Base-by-base conservation (phyloP, 805 yeast genomes). In the Zygoascus bituminiphila region DNA sequence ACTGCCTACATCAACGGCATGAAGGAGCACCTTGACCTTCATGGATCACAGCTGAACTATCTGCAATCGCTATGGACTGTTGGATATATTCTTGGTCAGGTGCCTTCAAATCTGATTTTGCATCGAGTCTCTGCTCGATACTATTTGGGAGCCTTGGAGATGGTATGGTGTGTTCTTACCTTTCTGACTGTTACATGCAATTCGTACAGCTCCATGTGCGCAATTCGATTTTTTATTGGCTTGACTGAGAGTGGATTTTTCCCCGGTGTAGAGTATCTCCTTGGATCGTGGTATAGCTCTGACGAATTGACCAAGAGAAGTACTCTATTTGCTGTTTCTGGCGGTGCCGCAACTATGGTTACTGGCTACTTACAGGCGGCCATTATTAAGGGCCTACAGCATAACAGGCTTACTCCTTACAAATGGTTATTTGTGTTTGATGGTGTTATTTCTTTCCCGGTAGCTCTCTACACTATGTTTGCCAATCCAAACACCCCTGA, bases 1-100 rank as follows among this genome's bases (percentile, higher is more conserved):
- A 25, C 81, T 57, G 88, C 88, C 1, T 83, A 80, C 58, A 79
- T 80, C 29, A 73, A 82, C 10, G 83, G 84, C 22, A 71, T 82
- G 77, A 64, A 74, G 53, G 78, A 75, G 54, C 79, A 71, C 43
- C 65, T 82, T 36, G 65, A 69, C 4, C 74, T 82, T 74, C 55
- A 68, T 46, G 84, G 84, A n/a, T 76, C 80, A 58, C 83, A 81
- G 56, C 68, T 77, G 51, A 76, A 77, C 55, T 54, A 74, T 36
- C 67, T 77, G 48, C 73, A 73, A 49, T 76, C 82, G 0, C 71
- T 76, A 45, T 79, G 76, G 61, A 77, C 75, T n/a, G 73, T 78
- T 5, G 88, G 88, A 4, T 84, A 83, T 58, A 74, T 79, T 20
- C 67, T 81, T 20, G 81, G 80, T 7, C 75, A 79, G 71, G 62